These are phyloP conservation scores for Corylus heterophylla DNA, from an alignment of 306 rosid genomes.

Conservation along the genomic window DNA sequence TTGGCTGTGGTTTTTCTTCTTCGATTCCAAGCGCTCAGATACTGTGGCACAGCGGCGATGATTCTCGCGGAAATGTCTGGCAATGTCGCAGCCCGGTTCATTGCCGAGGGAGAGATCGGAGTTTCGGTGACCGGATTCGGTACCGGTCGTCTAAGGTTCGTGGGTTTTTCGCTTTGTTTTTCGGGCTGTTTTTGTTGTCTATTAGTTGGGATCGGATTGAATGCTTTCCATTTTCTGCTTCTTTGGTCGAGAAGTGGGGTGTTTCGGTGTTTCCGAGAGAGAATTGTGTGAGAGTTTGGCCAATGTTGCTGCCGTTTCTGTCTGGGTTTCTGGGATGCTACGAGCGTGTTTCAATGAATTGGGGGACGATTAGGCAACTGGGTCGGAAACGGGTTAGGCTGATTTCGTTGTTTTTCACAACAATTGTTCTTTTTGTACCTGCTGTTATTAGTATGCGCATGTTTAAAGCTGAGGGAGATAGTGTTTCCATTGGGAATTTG, in stretches of 20 bases:
- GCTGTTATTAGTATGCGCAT: conserved; percentile 58
- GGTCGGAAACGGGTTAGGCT: conserved; percentile 62
- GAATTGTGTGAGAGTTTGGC: conserved; percentile 70
- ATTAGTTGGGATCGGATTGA: conserved; percentile 79
- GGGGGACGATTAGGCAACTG: conserved; percentile 61
- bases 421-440: conserved; percentile 75
- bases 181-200: conserved; percentile 62
- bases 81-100: conserved; percentile 47
- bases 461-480: conserved; percentile 46
- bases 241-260: conserved; percentile 38
- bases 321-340: conserved; percentile 75
- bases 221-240: conserved; percentile 69
- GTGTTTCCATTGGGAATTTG: conserved; percentile 47
- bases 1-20: conserved; percentile 75
- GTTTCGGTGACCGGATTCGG: conserved; percentile 12
- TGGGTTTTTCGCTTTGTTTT: conserved; percentile 53
- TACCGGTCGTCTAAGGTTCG: conserved; percentile 46
- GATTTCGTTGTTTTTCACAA: conserved; percentile 68
- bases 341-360: conserved; percentile 55
- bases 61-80: conserved; percentile 85
- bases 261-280: conserved; percentile 38
- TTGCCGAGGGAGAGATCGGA: conserved; percentile 31
- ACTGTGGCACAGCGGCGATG: conserved; percentile 88
- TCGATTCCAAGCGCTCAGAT: conserved; percentile 80
- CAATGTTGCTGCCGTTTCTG: conserved; percentile 74